Conservation (phyloP, 2,329 filamentous ascomycete genomes). For the Aspergillus sclerotialis region DNA sequence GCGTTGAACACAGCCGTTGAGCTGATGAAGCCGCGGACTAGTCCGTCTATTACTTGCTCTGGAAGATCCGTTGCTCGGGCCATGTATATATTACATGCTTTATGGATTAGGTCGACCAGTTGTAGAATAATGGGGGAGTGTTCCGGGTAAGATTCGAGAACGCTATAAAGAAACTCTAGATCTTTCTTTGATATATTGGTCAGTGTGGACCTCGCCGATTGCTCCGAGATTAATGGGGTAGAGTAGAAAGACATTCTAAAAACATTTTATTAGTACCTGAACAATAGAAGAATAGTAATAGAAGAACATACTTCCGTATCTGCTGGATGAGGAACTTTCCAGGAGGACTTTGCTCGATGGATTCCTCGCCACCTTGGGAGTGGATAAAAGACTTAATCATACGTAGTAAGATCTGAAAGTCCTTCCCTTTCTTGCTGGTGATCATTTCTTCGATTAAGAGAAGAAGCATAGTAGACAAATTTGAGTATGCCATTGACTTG, state of each 20-base stretch:
- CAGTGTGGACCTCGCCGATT: slow-evolving; percentile 1
- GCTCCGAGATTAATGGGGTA: slow-evolving; percentile 5
- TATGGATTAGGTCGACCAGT: slow-evolving; percentile 5
- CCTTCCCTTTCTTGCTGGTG: slow-evolving; percentile 5
- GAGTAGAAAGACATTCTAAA: slow-evolving; percentile 10
- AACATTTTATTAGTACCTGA: not conserved
- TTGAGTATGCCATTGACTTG: slow-evolving; percentile 1
- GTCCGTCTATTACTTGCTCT: not conserved
- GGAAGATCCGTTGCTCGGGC: slow-evolving; percentile 1
- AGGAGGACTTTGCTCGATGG: slow-evolving; percentile 4
- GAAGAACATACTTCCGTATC: slow-evolving; percentile 9
- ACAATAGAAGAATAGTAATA: not conserved
- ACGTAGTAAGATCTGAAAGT: slow-evolving; percentile 10
- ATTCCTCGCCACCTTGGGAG: slow-evolving; percentile 5
- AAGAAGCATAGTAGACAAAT: slow-evolving; percentile 8
- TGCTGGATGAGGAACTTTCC: slow-evolving; percentile 8
- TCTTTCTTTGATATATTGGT: slow-evolving; percentile 2
- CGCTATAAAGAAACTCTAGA: slow-evolving; percentile 9
- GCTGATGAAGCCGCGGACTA: slow-evolving; percentile 2
- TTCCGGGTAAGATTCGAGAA: slow-evolving; percentile 1
- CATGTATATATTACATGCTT: slow-evolving; percentile 8
- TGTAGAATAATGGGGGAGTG: slow-evolving; percentile 4
- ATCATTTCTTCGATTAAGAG: slow-evolving; percentile 11
- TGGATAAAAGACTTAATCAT: slow-evolving; percentile 9
- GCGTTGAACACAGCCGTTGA: slow-evolving; percentile 4